phyloP scores from a whole-genome alignment of 768 basidiomycete genomes.

The Leccinum sublutescens region DNA sequence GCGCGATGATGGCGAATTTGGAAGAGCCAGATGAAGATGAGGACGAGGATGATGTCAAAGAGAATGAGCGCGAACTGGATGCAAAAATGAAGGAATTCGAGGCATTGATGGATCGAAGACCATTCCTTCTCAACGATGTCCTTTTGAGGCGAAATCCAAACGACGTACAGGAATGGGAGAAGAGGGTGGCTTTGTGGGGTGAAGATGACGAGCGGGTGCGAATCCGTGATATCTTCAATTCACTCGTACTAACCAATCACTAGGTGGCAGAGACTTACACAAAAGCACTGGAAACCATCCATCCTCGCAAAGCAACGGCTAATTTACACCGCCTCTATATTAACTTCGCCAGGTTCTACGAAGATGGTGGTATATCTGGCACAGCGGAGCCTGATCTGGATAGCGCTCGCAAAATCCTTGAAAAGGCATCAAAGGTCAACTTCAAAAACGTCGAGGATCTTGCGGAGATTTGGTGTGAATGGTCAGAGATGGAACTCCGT shows the following conservation, averaged over 20 bases:
- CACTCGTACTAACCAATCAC: conserved; percentile 1
- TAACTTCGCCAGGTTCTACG: conserved; percentile 97
- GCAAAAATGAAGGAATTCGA: conserved; percentile 89
- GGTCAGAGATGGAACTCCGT: conserved; percentile 97
- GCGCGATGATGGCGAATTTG: conserved; percentile 82
- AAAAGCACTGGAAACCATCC: conserved; percentile 82
- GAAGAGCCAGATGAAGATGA: conserved; percentile 74
- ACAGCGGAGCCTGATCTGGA: conserved; percentile 80
- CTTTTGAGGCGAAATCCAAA: conserved; percentile 90
- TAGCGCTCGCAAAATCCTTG: conserved; percentile 87
- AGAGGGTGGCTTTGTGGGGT: conserved; percentile 89
- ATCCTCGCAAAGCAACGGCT: conserved; percentile 85
- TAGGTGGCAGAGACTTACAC: conserved; percentile 94
- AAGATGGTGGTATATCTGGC: conserved; percentile 84
- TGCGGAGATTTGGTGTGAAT: conserved; percentile 99
- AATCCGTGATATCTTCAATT: background rate
- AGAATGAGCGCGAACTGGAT: conserved; percentile 84
- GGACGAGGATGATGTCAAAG: conserved; percentile 71
- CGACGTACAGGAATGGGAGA: conserved; percentile 99
- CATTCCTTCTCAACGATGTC: conserved; percentile 96
- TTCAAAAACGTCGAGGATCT: conserved; percentile 97
- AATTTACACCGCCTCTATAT: conserved; percentile 89
- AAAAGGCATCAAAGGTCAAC: conserved; percentile 88
- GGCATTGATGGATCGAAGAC: conserved; percentile 89
- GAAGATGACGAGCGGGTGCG: conserved; percentile 89